phyloP scores from a whole-genome alignment of 768 basidiomycete genomes.

The Rhodotorula sphaerocarpa region DNA sequence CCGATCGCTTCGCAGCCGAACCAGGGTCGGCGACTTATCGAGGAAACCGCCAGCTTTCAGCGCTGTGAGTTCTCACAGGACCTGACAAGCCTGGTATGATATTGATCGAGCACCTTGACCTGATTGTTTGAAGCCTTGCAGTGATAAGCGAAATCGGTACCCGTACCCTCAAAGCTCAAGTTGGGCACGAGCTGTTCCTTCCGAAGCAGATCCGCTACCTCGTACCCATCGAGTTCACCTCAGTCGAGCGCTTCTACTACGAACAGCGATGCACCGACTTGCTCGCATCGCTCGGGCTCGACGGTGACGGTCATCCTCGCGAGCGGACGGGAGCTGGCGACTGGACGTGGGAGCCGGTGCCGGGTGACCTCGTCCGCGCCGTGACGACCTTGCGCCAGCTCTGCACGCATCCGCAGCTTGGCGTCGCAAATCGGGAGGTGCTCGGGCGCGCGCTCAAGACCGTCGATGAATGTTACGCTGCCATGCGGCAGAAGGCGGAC shows the following conservation, averaged over 20 bases:
- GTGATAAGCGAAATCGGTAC: conserved; percentile 42
- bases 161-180: conserved; percentile 43
- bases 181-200: conserved; percentile 41
- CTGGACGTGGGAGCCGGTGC: conserved; percentile 7
- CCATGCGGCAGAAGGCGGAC: conserved; percentile 28
- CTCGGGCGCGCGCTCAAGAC: conserved; percentile 30
- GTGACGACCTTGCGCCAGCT: conserved; percentile 29
- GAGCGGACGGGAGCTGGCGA: neutral
- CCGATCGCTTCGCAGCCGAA: conserved; percentile 13
- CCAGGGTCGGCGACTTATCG: conserved; percentile 14
- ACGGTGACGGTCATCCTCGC: conserved; percentile 9
- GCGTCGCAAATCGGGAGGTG: neutral
- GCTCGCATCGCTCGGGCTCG: conserved; percentile 19
- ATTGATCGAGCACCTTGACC: neutral
- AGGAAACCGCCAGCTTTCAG: conserved; percentile 20
- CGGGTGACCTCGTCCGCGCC: conserved; percentile 28
- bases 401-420: conserved; percentile 28
- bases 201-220: conserved; percentile 42
- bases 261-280: conserved; percentile 13
- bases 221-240: conserved; percentile 43
- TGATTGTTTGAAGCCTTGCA: conserved; percentile 3
- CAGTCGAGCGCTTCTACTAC: conserved; percentile 35
- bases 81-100: too few species aligned
- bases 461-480: conserved; percentile 32
- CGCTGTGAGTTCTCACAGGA: conserved; percentile 7